phyloP scores from a whole-genome alignment of 78 protist species.

The Dictyostelium capitatum region DNA sequence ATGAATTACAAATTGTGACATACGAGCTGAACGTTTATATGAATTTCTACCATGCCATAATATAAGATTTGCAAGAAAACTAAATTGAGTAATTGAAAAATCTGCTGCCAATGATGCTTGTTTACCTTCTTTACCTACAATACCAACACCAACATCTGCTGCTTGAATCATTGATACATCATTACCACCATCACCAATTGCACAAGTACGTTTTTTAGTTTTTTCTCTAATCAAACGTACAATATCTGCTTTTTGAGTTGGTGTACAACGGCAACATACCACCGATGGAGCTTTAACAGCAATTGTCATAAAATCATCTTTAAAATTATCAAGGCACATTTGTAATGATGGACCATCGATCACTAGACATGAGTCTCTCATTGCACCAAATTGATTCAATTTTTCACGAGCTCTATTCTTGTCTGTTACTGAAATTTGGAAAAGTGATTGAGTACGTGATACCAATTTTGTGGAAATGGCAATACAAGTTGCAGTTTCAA shows the following conservation, averaged over 20 bases:
- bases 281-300: constrained; percentile 94
- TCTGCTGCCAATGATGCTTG: constrained; percentile 99
- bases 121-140: constrained; percentile 98
- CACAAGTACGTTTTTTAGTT: constrained; percentile 83
- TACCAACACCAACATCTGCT: constrained; percentile 98
- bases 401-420: constrained; percentile 60
- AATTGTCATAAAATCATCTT: constrained; percentile 80
- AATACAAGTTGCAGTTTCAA: constrained; percentile 96
- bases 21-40: constrained; percentile 89
- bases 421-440: constrained; percentile 51
- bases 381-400: constrained; percentile 77
- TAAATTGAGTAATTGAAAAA: constrained; percentile 94
- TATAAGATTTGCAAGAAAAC: constrained; percentile 84
- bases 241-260: constrained; percentile 96
- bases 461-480: constrained; percentile 92
- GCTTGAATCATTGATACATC: constrained; percentile 99
- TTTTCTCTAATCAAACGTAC: constrained; percentile 87
- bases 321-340: constrained; percentile 83
- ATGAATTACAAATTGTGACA: constrained; percentile 97
- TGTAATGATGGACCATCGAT: constrained; percentile 93
- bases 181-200: constrained; percentile 99
- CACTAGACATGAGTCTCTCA: constrained; percentile 88
- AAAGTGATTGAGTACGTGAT: constrained; percentile 82
- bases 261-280: constrained; percentile 96
- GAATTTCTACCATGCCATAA: constrained; percentile 97